Conservation (phyloP, 306 rosid genomes). For the peach (Prunus persica) region Prunus_persica_NCBIv2 NC_034014.1:22578501-22579000, state of each 20-base stretch:
- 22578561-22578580: slow-evolving; percentile 89
- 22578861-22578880: background rate
- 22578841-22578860: background rate
- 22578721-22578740: background rate
- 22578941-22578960: background rate
- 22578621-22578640: slow-evolving; percentile 20
- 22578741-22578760: background rate
- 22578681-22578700: background rate
- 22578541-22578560: slow-evolving; percentile 88
- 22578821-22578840: background rate
- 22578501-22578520: slow-evolving; percentile 57
- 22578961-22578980: background rate
- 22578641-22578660: background rate
- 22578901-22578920: background rate
- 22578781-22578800: background rate
- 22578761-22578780: background rate
- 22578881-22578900: background rate
- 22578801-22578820: background rate
- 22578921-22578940: background rate
- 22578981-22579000: background rate
- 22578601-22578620: slow-evolving; percentile 99
- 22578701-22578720: slow-evolving; percentile 3
- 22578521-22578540: slow-evolving; percentile 99
- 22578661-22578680: background rate
- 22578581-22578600: slow-evolving; percentile 96